Evolutionary conservation across 1,284 basidiomycete genomes (phyloP), one percentile per base, ranked within the genome.

Genomic region (Fomitiporia mediterranea): DNA sequence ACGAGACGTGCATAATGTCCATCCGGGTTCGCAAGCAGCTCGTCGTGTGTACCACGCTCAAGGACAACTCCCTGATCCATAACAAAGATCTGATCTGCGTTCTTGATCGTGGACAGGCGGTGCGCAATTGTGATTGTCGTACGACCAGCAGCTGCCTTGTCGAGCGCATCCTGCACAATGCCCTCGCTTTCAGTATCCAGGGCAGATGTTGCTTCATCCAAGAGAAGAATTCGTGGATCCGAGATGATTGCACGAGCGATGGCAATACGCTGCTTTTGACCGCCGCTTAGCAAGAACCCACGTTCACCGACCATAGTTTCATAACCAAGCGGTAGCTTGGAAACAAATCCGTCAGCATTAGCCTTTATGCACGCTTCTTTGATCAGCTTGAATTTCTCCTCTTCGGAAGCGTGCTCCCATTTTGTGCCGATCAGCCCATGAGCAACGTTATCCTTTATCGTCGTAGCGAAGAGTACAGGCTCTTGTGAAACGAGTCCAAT

Each of bases 241-340:
- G 91, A 94, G 34, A 97, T 91, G 64, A 97, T 94, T 8, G 94
- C 94, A 53, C 94, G 86, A 15, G 93, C 93, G 63, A 94, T 94
- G 11, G 92, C 93, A 44, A 94, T 79, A 65, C 94, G 89, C 68
- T 96, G 85, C 78, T 95, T 88, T 79, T 97, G 94, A 17, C 94
- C 94, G 60, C 94, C 94, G 19, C 86, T 91, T 0, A 98, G 75
- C 43, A 96, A 74, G 79, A 94, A 94, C 1, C 94, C 95, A 55
- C 93, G 85, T 69, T 98, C 94, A 44, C 94, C 95, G 56, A 97
- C 93, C 72, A 91, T 76, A 3, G 95, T 97, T 52, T 95, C 86
- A 68, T 96, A 97, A 0, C 90, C 90, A 2, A 86, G 70, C 0
- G 94, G 94, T 4, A 96, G 75, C 65, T 91, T 91, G 56, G 75